phyloP scores from a whole-genome alignment of 1,284 basidiomycete genomes.

The Apiotrichum montevideense region DNA sequence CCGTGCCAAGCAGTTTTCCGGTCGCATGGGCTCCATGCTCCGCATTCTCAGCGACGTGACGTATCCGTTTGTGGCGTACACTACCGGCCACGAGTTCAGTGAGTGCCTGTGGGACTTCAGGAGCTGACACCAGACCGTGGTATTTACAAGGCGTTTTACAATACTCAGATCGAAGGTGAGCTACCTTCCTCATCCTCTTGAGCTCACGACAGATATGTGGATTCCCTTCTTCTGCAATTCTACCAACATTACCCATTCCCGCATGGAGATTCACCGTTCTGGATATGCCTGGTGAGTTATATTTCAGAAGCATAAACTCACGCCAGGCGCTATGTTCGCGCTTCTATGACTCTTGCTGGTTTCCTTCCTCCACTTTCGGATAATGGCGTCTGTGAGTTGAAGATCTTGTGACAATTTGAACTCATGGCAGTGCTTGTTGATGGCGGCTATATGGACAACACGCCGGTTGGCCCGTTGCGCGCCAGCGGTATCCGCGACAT shows the following conservation, averaged over 20 bases:
- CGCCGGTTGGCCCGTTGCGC: constrained; percentile 86
- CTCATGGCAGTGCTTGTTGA: constrained; percentile 66
- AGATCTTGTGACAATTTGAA: not conserved
- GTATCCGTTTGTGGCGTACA: constrained; percentile 95
- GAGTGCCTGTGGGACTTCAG: constrained; percentile 13
- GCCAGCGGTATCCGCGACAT: constrained; percentile 84
- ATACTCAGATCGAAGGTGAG: constrained; percentile 77
- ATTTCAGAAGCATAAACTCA: constrained; percentile 14
- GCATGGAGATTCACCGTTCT: constrained; percentile 95
- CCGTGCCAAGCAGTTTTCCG: constrained; percentile 64
- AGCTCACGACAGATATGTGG: constrained; percentile 71
- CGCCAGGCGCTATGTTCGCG: constrained; percentile 58
- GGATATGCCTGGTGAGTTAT: constrained; percentile 78
- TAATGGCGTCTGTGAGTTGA: constrained; percentile 62
- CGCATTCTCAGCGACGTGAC: constrained; percentile 90
- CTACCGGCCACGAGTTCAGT: constrained; percentile 87
- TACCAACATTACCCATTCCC: constrained; percentile 94
- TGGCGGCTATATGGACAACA: constrained; percentile 89
- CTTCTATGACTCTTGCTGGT: constrained; percentile 96
- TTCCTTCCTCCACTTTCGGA: constrained; percentile 91
- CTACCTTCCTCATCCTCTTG: not conserved
- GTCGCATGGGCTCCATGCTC: constrained; percentile 89
- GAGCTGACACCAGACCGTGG: constrained; percentile 38
- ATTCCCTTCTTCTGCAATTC: constrained; percentile 97
- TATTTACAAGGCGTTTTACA: constrained; percentile 61